A percentile compares a stretch with the other conserved stretches of the same genome.
These are phyloP conservation scores for Fusarium ambrosium DNA, from an alignment of 2,329 filamentous ascomycete species.

Conservation along the genomic window DNA sequence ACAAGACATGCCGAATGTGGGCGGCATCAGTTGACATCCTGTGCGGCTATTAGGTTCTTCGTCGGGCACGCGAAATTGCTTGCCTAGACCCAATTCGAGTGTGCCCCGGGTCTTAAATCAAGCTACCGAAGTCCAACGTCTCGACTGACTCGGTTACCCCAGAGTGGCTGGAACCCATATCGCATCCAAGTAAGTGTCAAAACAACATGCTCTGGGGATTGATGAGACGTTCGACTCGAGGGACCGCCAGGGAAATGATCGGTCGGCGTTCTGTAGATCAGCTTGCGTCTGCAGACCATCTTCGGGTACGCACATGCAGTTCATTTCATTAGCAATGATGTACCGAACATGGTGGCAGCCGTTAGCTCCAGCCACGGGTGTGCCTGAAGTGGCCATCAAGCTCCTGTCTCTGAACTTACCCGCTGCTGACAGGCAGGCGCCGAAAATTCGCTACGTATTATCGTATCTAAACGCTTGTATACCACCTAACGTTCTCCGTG, in stretches of 20 bases:
- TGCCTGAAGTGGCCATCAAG: slow-evolving; percentile 11
- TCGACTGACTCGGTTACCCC: slow-evolving; percentile 33
- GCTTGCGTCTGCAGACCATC: slow-evolving; percentile 8
- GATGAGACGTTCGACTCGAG: neutral
- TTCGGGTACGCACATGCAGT: slow-evolving; percentile 6
- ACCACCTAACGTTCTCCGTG: neutral
- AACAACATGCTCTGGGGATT: neutral
- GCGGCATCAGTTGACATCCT: slow-evolving; percentile 26
- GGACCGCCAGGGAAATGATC: neutral
- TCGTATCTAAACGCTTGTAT: neutral
- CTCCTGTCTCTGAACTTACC: neutral
- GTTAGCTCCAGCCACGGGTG: neutral
- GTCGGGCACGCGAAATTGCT: slow-evolving; percentile 12
- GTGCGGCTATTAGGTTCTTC: slow-evolving; percentile 15
- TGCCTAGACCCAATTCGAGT: slow-evolving; percentile 27
- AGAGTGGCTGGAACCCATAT: slow-evolving; percentile 12
- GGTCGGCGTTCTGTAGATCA: neutral
- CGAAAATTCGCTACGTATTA: neutral
- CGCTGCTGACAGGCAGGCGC: neutral
- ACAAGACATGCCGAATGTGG: slow-evolving; percentile 6
- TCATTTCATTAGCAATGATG: slow-evolving; percentile 4
- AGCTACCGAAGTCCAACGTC: slow-evolving; percentile 5
- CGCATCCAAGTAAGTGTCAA: neutral
- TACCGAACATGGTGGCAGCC: slow-evolving; percentile 2
- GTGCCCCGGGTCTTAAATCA: slow-evolving; percentile 22